Evolutionary conservation across 164 flowering plant species (phyloP), one percentile per base, ranked within the genome.

Genomic region (Tinospora cordifolia): DNA sequence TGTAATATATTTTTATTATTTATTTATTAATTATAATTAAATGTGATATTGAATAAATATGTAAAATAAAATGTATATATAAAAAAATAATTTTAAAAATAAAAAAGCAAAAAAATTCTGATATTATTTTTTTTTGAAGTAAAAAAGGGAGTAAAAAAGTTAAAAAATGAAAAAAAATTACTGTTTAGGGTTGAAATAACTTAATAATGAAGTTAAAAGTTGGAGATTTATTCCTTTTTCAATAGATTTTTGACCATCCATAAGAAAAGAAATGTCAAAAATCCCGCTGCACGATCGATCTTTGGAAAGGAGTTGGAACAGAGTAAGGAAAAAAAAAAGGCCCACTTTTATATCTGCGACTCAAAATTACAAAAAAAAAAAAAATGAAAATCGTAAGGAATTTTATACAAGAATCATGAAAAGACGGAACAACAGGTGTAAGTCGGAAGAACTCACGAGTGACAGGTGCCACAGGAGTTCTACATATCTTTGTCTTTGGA

Each of bases 401-500:
- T 40, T 1, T 11, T 15, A 9, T 17, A 38, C 39, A 34, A 49
- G 36, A 47, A 9, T 8, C 13, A n/a, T 22, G 27, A 19, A 38
- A 39, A 63, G n/a, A 54, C 49, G 24, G 62, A 36, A 74, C 58
- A 40, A 47, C n/a, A 30, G 27, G 38, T 62, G 44, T 68, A 17
- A 49, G 8, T 64, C n/a, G 38, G 14, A 46, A 19, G 4, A 69
- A 57, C 72, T 63, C 27, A 69, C 65, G 1, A 9, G 41, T 39
- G 36, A 26, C 36, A 30, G 36, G 4, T 4, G 36, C 46, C 38
- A 10, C 3, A 64, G 14, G 65, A 38, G 10, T 36, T 44, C 78
- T 68, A 88, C 38, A 66, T 21, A 51, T 88, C 92, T 80, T 91
- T 91, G 70, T 83, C 92, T 80, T 86, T 89, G 34, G 84, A 66